These are phyloP conservation scores for Solanum ossicruentum DNA, from an alignment of 257 asterid species.

Conservation along the genomic window DNA sequence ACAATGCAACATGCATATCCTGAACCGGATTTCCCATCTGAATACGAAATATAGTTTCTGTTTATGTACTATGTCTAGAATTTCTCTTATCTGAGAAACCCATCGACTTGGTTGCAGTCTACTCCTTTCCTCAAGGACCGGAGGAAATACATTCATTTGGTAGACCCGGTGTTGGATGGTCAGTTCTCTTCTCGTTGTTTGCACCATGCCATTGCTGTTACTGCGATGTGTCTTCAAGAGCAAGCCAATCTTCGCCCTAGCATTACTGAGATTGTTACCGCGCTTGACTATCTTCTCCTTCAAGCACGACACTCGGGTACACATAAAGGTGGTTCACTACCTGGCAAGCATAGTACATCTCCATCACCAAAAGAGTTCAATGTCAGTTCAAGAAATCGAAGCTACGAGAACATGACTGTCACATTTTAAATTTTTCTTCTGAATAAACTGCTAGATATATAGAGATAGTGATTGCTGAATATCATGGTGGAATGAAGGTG, in stretches of 20 bases:
- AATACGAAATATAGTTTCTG: not conserved
- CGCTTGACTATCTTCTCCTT: slow-evolving; percentile 61
- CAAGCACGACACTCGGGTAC: slow-evolving; percentile 33
- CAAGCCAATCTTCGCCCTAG: slow-evolving; percentile 66
- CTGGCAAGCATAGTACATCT: slow-evolving; percentile 15
- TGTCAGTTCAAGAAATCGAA: slow-evolving; percentile 6
- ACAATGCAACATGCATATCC: not conserved
- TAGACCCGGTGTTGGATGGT: slow-evolving; percentile 64
- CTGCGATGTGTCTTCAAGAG: slow-evolving; percentile 89
- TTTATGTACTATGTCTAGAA: not conserved
- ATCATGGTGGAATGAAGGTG: not conserved
- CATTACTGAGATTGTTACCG: slow-evolving; percentile 54
- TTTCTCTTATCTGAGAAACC: not conserved
- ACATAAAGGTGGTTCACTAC: slow-evolving; percentile 11
- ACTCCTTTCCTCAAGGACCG: slow-evolving; percentile 56
- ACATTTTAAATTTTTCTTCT: not conserved
- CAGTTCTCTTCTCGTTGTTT: slow-evolving; percentile 42
- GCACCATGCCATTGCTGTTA: slow-evolving; percentile 62
- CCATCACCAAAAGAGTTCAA: slow-evolving; percentile 22
- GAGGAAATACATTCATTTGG: slow-evolving; percentile 43
- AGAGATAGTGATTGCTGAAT: not conserved
- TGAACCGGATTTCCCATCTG: not conserved
- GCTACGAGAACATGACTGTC: not conserved
- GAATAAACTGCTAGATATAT: not conserved
- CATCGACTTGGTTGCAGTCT: slow-evolving; percentile 25